A percentile compares a stretch with the other conserved stretches of the same genome.
These are phyloP conservation scores for Clonostachys rosea DNA, from an alignment of 2,329 filamentous ascomycete genomes.

Conservation along the genomic window DNA sequence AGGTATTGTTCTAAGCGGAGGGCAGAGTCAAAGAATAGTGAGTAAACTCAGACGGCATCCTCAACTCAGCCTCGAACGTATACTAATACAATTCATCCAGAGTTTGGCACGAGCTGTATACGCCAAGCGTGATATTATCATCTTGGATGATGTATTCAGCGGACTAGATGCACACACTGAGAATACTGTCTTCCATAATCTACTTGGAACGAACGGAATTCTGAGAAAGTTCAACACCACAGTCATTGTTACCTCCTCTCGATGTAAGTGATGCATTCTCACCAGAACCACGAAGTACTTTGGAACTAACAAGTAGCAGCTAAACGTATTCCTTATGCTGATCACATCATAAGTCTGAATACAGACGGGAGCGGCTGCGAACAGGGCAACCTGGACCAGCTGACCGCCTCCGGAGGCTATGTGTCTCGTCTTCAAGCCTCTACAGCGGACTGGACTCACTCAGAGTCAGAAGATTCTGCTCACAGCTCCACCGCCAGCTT, in stretches of 20 bases:
- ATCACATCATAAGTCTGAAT: conserved; percentile 4
- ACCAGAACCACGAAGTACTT: neutral
- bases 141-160: conserved; percentile 24
- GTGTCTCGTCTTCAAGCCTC: conserved; percentile 1
- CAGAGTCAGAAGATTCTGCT: neutral
- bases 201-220: conserved; percentile 14
- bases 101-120: conserved; percentile 20
- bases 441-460: conserved; percentile 1
- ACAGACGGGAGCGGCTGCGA: conserved; percentile 2
- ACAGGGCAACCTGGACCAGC: conserved; percentile 2
- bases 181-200: conserved; percentile 11
- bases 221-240: conserved; percentile 11
- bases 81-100: conserved; percentile 3
- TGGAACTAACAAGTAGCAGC: neutral
- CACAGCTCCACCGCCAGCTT: neutral
- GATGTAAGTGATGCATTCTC: neutral
- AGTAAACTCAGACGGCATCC: neutral
- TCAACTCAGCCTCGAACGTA: neutral
- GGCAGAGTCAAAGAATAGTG: conserved; percentile 24
- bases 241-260: conserved; percentile 5
- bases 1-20: conserved; percentile 29
- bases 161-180: conserved; percentile 20
- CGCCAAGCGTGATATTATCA: conserved; percentile 10
- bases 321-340: conserved; percentile 4
- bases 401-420: conserved; percentile 1